Conservation (phyloP, 345 rosid species). For the Hevea brasiliensis region DNA sequence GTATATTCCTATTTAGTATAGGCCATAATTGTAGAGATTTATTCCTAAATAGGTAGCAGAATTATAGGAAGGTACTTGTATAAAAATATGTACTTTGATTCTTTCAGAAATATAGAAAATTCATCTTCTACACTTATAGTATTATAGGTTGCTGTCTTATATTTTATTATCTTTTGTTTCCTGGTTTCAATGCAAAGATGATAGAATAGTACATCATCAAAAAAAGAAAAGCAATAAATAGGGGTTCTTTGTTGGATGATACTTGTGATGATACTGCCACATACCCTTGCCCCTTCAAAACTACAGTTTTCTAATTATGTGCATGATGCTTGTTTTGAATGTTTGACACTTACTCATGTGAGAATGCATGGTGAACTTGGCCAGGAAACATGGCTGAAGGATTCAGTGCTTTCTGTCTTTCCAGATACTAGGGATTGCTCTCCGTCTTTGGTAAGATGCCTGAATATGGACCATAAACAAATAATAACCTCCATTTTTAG, state of each 20-base stretch:
- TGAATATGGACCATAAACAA: constrained; percentile 9
- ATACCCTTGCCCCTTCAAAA: constrained; percentile 18
- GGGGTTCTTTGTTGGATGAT: not conserved
- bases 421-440: constrained; percentile 85
- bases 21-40: too few species aligned
- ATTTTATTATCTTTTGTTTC: not conserved
- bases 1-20: too few species aligned
- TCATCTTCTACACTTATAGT: too few species aligned
- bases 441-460: constrained; percentile 69
- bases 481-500: not conserved
- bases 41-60: too few species aligned
- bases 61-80: too few species aligned
- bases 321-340: constrained; percentile 23
- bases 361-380: constrained; percentile 38
- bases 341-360: constrained; percentile 35
- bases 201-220: not conserved
- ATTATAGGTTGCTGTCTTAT: not conserved
- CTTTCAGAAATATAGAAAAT: too few species aligned
- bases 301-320: not conserved
- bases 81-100: too few species aligned
- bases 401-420: constrained; percentile 69
- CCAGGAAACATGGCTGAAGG: constrained; percentile 92
- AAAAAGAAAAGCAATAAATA: not conserved
- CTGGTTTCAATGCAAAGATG: constrained; percentile 8
- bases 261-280: not conserved